Evolutionary conservation across 2,329 filamentous ascomycete genomes (phyloP), one percentile per base, ranked within the genome.

Genomic region (Beauveria bassiana): DNA sequence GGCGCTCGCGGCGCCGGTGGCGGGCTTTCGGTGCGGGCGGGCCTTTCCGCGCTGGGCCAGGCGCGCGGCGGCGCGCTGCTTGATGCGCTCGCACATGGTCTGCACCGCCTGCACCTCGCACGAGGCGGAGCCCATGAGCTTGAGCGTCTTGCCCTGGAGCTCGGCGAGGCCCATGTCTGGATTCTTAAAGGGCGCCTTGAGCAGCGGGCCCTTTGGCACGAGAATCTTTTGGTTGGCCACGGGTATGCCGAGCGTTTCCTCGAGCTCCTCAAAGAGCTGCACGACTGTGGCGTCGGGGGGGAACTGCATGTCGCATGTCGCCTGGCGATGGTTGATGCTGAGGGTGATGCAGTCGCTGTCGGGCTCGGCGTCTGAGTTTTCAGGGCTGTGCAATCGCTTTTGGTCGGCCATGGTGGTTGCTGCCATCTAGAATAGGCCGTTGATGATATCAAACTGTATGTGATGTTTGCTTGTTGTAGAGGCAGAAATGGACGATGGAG

Each of bases 221-320:
- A 90, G 79, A 70, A 89, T 80, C 70, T 91, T 91, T 69, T 90
- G 87, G 72, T 90, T 86, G 10, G 77, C 71, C 42, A 75, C 63
- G 0, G 87, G 86, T 59, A 91, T 84, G 55, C 78, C 80, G 59
- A 90, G 79, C 3, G 74, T 71, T 49, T 75, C 70, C 61, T 82
- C 77, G 66, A 90, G 83, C 64, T 80, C 77, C 55, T 78, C 71
- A 50, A 86, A 86, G 43, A 91, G 81, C 67, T 89, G 86, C 61
- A 74, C 67, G 50, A 85, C 73, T 6, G 80, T 83, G 20, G 79
- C 77, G 63, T 77, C 74, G 16, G 73, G 66, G 8, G 74, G 70
- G 56, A 84, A 75, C 6, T 73, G 68, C 61, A 82, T 72, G 10
- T 73, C 75, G 66, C 80, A 77, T 14, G 73, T 70, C 28, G 72